Base-by-base conservation (phyloP, 305 asterid genomes). In the Solanum chacoense region DNA sequence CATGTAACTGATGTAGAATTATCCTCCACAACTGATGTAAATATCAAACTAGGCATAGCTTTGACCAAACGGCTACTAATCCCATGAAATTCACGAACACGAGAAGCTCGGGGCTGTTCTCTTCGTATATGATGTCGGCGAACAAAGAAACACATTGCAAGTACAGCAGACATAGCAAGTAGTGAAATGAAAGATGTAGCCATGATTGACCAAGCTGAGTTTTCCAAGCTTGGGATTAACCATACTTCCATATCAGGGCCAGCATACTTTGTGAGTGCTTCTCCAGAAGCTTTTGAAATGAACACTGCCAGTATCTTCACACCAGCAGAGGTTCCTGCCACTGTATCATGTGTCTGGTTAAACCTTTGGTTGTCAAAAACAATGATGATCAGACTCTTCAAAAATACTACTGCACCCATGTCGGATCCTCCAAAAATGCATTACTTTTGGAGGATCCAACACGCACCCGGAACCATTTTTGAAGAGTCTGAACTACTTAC, bases 171-270 rank as follows among this genome's bases (percentile, higher is more conserved):
- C 96, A 97, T 93, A 85, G 98, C 96, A 7, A 97, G 94, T 88
- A 97, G 88, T 76, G 98, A 94, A 84, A 97, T 94, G 92, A 97
- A 95, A 71, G 98, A 95, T 86, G 94, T 92, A 37, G 98, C 98
- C 98, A 97, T 93, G 69, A 96, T 94, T 71, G 98, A 94, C 98
- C 98, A 94, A 63, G 97, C 97, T 29, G 98, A 93, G 92, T 92
- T 90, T 86, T 93, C 98, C 85, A 89, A 91, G 92, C 91, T 92
- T 65, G 98, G 98, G n/a, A 91, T 69, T 88, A 97, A 91, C 95
- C 98, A 95, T 77, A 94, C 59, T 89, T 91, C 94, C 87, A 79
- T 86, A 29, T 91, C 91, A 55, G 89, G 40, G 84, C 91, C 96
- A 34, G 91, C 94, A 86, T 95, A 95, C 81, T 94, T 88, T 65